Conservation (phyloP, 2,329 filamentous ascomycete genomes). For the Cladosporium sp. region DNA sequence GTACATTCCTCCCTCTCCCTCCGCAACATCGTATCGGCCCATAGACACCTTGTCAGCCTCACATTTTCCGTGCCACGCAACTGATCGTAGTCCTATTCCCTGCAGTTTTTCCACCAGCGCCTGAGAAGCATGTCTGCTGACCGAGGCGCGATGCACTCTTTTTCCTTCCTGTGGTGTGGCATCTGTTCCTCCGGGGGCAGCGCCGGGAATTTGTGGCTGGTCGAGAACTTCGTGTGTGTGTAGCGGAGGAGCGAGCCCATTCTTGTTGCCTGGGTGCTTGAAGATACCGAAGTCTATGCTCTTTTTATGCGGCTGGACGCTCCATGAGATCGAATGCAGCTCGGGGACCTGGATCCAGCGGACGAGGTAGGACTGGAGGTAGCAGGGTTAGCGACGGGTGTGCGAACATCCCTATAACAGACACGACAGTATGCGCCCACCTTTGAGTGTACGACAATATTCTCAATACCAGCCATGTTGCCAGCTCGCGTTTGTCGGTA, state of each 20-base stretch:
- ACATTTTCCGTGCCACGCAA: conserved; percentile 87
- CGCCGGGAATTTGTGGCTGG: conserved; percentile 37
- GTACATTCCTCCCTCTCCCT: conserved; percentile 84
- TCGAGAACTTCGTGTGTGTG: conserved; percentile 45
- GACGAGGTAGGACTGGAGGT: conserved; percentile 84
- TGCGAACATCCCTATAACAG: neutral
- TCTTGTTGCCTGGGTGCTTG: conserved; percentile 82
- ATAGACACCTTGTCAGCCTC: conserved; percentile 94
- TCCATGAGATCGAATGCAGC: conserved; percentile 94
- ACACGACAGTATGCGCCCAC: conserved; percentile 50
- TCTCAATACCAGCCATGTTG: conserved; percentile 88
- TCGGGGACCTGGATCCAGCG: conserved; percentile 93
- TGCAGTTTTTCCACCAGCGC: conserved; percentile 68
- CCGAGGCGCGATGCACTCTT: conserved; percentile 46
- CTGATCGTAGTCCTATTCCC: conserved; percentile 61
- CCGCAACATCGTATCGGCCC: conserved; percentile 77
- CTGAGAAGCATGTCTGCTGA: conserved; percentile 50
- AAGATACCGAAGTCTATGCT: conserved; percentile 98
- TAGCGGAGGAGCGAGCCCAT: conserved; percentile 49
- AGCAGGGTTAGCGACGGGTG: conserved; percentile 10
- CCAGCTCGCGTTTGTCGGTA: conserved; percentile 4
- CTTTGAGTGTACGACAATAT: conserved; percentile 96
- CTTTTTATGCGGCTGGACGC: conserved; percentile 95
- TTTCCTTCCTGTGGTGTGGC: conserved; percentile 36
- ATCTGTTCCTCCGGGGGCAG: conserved; percentile 30